Evolutionary conservation across 140 eudicot species (phyloP), one percentile per base, ranked within the genome.

Genomic region (Bidens hawaiensis): DNA sequence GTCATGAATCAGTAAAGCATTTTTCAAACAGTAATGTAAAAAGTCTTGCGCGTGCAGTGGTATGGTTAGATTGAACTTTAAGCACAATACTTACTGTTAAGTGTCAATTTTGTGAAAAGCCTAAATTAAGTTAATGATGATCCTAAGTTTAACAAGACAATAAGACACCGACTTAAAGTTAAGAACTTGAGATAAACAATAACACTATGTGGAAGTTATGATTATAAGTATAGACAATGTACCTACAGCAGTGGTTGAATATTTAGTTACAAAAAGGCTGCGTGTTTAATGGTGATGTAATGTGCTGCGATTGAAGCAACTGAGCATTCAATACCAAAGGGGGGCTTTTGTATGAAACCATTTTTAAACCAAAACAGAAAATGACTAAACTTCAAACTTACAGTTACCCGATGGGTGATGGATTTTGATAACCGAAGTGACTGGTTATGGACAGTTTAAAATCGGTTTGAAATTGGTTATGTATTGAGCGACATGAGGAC

Each of bases 191-290:
- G 13, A 15, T 11, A 38, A 11, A 38, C 43, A 9, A 38, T 3
- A 38, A 12, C 43, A 38, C n/a, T 38, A 38, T 11, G 43, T 9
- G 12, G 13, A 38, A 38, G 43, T 38, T 38, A 38, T 38, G 15
- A 7, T 38, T 38, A 38, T 10, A 38, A 38, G 43, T 11, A 38
- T 38, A n/a, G 3, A 38, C 43, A 38, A 11, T 38, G 15, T 38
- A 38, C 3, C 4, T 38, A 38, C 11, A 38, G 45, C 45, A 38
- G 13, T 12, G 45, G 4, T 38, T 38, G 45, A 38, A 38, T 56
- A 42, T 53, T 14, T 18, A 55, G 46, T n/a, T 68, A 42, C 66
- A 55, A 66, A 17, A 34, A 52, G 50, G 24, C n/a, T 40, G 41
- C 31, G 26, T 9, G 3, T 18, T 49, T 30, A 51, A 16, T 66